Evolutionary conservation across 2,329 filamentous ascomycete species (phyloP).

Genomic region (Colletotrichum noveboracense): DNA sequence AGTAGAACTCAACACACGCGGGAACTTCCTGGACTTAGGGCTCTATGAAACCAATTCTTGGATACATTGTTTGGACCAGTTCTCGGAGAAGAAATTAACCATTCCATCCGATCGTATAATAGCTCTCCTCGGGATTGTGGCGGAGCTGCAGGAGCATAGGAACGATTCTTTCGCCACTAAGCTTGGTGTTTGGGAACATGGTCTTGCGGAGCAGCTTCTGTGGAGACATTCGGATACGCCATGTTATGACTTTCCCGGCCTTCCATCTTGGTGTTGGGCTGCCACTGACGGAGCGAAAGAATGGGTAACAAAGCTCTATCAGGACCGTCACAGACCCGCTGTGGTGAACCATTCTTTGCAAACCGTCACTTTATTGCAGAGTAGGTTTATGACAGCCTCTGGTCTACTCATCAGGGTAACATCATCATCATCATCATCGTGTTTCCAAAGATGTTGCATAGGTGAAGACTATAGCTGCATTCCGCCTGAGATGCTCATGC

Average conservation of each 20-base stretch:
- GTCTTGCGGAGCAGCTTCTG: background rate
- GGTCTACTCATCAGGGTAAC: background rate
- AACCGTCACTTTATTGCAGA: background rate
- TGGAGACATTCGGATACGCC: background rate
- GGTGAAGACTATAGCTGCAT: too few species aligned
- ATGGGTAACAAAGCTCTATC: too few species aligned
- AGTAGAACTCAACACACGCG: rapidly evolving
- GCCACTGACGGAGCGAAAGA: background rate
- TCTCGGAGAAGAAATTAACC: background rate
- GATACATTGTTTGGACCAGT: rapidly evolving
- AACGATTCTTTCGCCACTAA: background rate
- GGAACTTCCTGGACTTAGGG: background rate
- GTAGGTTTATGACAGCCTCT: background rate
- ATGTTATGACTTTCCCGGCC: rapidly evolving
- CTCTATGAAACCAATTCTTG: background rate
- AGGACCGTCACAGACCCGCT: too few species aligned
- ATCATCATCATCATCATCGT: rapidly evolving
- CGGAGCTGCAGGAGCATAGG: background rate
- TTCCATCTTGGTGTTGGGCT: background rate
- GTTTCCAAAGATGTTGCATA: background rate
- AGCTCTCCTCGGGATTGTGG: background rate
- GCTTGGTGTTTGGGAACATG: background rate
- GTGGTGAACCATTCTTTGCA: background rate
- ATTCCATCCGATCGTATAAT: background rate
- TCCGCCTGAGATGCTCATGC: too few species aligned